A percentile compares a stretch with the other conserved stretches of the same genome.
These are phyloP conservation scores for Thalassiosira exigua DNA, from an alignment of 352 stramenopile species.

Conservation along the genomic window DNA sequence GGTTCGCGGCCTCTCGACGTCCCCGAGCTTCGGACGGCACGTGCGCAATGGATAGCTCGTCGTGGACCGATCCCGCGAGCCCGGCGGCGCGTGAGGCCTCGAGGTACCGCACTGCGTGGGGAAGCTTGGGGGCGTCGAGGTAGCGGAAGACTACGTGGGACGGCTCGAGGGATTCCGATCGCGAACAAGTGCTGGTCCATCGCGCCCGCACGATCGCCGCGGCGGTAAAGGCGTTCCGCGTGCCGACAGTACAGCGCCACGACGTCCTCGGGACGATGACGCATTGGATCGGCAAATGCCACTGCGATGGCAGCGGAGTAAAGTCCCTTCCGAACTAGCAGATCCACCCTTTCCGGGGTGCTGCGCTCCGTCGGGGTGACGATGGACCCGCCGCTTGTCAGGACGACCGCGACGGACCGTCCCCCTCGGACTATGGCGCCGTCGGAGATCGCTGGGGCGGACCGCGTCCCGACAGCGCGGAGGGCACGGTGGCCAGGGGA, in stretches of 20 bases:
- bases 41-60: conserved; percentile 81
- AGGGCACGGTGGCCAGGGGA: conserved; percentile 76
- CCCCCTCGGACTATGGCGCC: conserved; percentile 26
- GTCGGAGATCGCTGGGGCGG: conserved; percentile 18
- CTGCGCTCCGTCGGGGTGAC: conserved; percentile 94
- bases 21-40: conserved; percentile 83
- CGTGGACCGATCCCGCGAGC: conserved; percentile 70
- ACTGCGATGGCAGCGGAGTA: conserved; percentile 97
- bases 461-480: conserved; percentile 65
- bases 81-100: conserved; percentile 80
- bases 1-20: conserved; percentile 67
- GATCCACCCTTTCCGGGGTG: conserved; percentile 95
- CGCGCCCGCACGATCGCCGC: conserved; percentile 94
- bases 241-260: conserved; percentile 93
- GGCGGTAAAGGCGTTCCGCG: conserved; percentile 97
- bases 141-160: conserved; percentile 98
- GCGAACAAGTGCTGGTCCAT: conserved; percentile 97
- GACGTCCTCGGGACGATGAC: conserved; percentile 91
- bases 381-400: conserved; percentile 84
- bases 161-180: conserved; percentile 94
- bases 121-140: conserved; percentile 96
- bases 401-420: conserved; percentile 70
- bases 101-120: conserved; percentile 96
- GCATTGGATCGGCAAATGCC: conserved; percentile 89
- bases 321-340: conserved; percentile 96